phyloP scores from a whole-genome alignment of 1,284 basidiomycete species.

The Ceratobasidium theobromae region DNA sequence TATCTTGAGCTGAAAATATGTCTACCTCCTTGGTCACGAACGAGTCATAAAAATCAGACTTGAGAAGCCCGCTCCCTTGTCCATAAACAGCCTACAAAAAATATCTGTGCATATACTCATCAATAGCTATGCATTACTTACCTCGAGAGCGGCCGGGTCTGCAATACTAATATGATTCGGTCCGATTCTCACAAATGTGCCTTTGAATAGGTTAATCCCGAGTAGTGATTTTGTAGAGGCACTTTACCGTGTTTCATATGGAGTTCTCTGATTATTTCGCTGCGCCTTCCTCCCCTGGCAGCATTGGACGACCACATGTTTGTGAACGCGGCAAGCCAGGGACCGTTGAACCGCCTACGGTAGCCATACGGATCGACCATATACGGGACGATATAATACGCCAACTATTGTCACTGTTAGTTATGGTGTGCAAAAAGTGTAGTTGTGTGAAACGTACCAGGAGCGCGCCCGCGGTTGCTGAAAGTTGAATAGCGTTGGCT shows the following conservation, averaged over 20 bases:
- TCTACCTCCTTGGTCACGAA: background rate
- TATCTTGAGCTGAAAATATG: background rate
- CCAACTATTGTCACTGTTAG: background rate
- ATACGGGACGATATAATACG: conserved; percentile 57
- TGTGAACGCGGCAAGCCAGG: conserved; percentile 71
- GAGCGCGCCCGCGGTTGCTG: background rate
- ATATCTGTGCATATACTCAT: conserved; percentile 22
- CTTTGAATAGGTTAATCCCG: conserved; percentile 51
- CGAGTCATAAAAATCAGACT: background rate
- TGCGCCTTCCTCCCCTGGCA: conserved; percentile 69
- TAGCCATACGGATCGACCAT: conserved; percentile 60
- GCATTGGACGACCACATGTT: conserved; percentile 75
- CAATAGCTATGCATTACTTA: conserved; percentile 40
- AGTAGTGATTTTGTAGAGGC: background rate
- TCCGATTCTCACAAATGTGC: conserved; percentile 76
- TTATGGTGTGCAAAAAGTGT: background rate
- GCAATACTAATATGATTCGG: conserved; percentile 85
- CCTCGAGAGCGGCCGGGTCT: conserved; percentile 73
- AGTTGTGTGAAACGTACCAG: background rate
- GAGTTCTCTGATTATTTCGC: conserved; percentile 70
- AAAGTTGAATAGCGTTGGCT: background rate
- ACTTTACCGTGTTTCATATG: conserved; percentile 71
- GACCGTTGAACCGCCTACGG: conserved; percentile 64
- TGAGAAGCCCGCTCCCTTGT: background rate
- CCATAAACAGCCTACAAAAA: background rate